Conservation (phyloP, 1,284 basidiomycete genomes). For the Malassezia brasiliensis region DNA sequence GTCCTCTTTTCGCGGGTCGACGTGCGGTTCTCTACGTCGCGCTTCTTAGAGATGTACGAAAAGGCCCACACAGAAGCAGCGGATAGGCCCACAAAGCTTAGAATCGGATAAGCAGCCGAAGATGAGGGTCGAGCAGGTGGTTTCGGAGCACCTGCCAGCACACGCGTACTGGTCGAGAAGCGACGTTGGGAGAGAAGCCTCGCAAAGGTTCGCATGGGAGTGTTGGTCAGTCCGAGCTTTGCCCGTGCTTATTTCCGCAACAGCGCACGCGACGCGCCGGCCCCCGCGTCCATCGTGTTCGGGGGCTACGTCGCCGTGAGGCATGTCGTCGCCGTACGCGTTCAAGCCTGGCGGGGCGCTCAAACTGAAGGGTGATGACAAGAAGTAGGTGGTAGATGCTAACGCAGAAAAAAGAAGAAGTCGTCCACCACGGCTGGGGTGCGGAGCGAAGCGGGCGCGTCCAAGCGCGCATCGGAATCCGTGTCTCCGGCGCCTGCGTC, state of each 20-base stretch:
- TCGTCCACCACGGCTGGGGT: conserved; percentile 15
- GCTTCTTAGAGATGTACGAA: conserved; percentile 28
- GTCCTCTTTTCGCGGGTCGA: conserved; percentile 30
- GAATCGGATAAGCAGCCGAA: not conserved
- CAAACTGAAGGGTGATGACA: conserved; percentile 29
- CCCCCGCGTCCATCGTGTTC: not conserved
- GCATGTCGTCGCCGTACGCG: conserved; percentile 28
- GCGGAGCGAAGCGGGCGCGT: not conserved
- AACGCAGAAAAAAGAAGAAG: conserved; percentile 28
- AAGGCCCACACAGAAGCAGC: conserved; percentile 33
- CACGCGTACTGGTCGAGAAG: not conserved
- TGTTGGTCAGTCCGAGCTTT: not conserved
- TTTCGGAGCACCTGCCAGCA: not conserved
- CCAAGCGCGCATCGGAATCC: no score
- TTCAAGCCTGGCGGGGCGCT: conserved; percentile 43
- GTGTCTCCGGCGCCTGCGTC: not conserved
- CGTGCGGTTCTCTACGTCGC: conserved; percentile 32
- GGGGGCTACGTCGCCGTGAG: not conserved
- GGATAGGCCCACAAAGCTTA: conserved; percentile 24
- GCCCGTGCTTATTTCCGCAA: not conserved
- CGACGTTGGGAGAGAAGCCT: not conserved
- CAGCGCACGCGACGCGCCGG: not conserved
- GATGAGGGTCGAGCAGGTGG: not conserved
- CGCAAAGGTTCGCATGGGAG: not conserved
- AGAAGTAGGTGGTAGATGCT: not conserved